phyloP scores from a whole-genome alignment of 768 basidiomycete genomes.

The Tephrocybe sp. region DNA sequence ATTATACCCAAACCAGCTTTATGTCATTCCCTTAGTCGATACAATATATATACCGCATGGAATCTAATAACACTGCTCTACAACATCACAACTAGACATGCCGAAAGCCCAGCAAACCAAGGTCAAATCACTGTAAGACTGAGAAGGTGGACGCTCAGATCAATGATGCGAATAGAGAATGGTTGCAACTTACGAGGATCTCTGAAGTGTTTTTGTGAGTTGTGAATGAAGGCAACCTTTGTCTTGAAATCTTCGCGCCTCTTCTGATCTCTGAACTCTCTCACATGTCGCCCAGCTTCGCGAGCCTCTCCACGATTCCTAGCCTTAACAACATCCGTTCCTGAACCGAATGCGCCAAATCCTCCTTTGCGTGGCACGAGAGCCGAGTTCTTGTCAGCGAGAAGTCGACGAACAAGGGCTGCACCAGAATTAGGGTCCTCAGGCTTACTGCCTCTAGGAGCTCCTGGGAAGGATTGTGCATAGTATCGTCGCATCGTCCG shows the following conservation, averaged over 20 bases:
- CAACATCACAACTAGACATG: background rate
- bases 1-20: slow-evolving; percentile 21
- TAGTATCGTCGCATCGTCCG: slow-evolving; percentile 85
- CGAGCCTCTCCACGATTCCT: slow-evolving; percentile 93
- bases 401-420: slow-evolving; percentile 70
- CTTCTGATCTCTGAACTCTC: slow-evolving; percentile 80
- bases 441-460: slow-evolving; percentile 34
- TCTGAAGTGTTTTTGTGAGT: slow-evolving; percentile 86
- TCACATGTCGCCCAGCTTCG: slow-evolving; percentile 84
- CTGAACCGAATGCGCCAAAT: slow-evolving; percentile 81
- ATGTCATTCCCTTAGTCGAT: slow-evolving; percentile 9
- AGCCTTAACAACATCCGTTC: slow-evolving; percentile 82
- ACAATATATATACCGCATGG: background rate
- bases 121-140: slow-evolving; percentile 19
- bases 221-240: slow-evolving; percentile 72
- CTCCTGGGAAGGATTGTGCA: slow-evolving; percentile 67
- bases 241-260: slow-evolving; percentile 84
- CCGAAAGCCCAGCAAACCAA: background rate
- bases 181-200: slow-evolving; percentile 57
- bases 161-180: background rate
- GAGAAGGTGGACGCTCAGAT: background rate
- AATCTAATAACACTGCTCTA: background rate
- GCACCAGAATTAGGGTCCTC: slow-evolving; percentile 72
- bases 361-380: slow-evolving; percentile 85
- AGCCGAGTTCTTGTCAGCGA: slow-evolving; percentile 81